Conservation (phyloP, 495 filamentous ascomycete species). For the Symbiotaphrina buchneri region DNA sequence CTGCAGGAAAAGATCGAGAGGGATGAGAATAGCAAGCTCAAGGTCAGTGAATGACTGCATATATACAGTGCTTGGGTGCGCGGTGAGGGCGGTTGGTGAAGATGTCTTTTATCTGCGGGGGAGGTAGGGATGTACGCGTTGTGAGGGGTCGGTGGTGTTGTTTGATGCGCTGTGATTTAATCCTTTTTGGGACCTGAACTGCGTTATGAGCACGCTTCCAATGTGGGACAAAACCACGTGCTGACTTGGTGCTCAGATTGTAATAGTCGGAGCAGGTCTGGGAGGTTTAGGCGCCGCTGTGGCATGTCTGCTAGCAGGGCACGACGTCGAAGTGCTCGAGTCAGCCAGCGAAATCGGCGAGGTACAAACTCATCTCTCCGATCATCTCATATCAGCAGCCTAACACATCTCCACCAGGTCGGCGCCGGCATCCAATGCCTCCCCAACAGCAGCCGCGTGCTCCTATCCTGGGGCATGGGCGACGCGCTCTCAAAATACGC, state of each 20-base stretch:
- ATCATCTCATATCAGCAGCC: too few species aligned
- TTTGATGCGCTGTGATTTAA: too few species aligned
- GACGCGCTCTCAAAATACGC: slow-evolving; percentile 1
- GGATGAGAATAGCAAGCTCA: background rate
- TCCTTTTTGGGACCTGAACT: too few species aligned
- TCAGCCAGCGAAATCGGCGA: too few species aligned
- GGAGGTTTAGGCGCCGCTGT: background rate
- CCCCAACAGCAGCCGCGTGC: slow-evolving; percentile 13
- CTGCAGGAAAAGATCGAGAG: background rate
- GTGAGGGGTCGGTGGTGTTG: too few species aligned
- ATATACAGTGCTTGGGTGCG: background rate
- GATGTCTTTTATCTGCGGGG: too few species aligned
- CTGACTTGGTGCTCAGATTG: slow-evolving; percentile 1
- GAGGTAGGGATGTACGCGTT: too few species aligned
- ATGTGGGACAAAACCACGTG: too few species aligned
- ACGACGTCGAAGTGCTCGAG: background rate
- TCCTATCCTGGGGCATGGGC: slow-evolving; percentile 12
- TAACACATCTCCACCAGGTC: too few species aligned
- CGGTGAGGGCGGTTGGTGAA: too few species aligned
- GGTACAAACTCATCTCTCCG: too few species aligned
- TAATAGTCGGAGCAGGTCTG: background rate
- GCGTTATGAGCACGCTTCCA: too few species aligned
- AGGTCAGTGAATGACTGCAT: background rate
- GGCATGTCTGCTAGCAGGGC: background rate
- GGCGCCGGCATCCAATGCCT: slow-evolving; percentile 16